Conservation (phyloP, 345 rosid genomes). For the Eucalyptus pumila region DNA sequence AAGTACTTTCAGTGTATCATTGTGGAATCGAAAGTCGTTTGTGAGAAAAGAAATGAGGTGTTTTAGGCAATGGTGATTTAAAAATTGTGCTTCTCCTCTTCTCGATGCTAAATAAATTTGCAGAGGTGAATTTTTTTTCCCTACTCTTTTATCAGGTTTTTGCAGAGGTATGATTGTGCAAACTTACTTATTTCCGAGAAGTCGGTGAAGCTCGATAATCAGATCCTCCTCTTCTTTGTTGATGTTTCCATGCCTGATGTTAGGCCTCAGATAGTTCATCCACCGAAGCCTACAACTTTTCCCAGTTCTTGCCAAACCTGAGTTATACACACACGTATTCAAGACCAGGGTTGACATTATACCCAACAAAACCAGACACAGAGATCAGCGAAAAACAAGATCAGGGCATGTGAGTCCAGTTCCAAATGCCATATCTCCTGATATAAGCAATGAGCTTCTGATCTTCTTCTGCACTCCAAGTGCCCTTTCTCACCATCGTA, state of each 20-base stretch:
- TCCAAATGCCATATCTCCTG: neutral
- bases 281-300: constrained; percentile 6
- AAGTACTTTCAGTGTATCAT: neutral
- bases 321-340: neutral
- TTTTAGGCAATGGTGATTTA: neutral
- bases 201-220: neutral
- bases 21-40: neutral
- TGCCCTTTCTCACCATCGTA: neutral
- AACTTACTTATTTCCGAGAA: neutral
- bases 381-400: neutral
- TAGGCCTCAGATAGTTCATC: constrained; percentile 2
- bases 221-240: neutral
- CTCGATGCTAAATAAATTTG: neutral
- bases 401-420: neutral
- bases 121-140: neutral
- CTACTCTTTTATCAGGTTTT: neutral
- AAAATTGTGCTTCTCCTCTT: neutral
- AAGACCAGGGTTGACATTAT: neutral
- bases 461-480: constrained; percentile 1
- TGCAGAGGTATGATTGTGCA: neutral
- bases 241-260: neutral
- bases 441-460: neutral
- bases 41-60: neutral
- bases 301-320: neutral
- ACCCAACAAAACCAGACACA: neutral